phyloP scores from a whole-genome alignment of 306 rosid genomes.

The Biancaea sappan region DNA sequence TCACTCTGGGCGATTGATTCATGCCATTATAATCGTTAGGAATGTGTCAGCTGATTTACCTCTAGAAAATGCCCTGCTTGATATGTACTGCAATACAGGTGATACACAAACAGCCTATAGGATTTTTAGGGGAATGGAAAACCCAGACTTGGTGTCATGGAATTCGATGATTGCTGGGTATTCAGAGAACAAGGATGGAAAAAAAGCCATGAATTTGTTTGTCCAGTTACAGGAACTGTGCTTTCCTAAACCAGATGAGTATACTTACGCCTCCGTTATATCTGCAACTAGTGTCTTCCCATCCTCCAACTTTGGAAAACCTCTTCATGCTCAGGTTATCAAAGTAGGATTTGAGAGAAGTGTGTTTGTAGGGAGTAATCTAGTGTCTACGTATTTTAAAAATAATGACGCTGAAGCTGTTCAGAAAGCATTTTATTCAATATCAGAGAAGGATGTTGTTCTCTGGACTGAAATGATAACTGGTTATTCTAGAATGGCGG shows the following conservation, averaged over 20 bases:
- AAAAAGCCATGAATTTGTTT: constrained; percentile 63
- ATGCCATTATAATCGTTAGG: constrained; percentile 58
- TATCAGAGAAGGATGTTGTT: constrained; percentile 65
- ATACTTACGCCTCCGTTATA: constrained; percentile 68
- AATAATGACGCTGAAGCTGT: constrained; percentile 63
- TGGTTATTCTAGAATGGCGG: constrained; percentile 59
- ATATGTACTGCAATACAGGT: constrained; percentile 78
- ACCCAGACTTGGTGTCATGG: constrained; percentile 76
- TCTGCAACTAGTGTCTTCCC: constrained; percentile 50
- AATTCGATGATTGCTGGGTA: constrained; percentile 83
- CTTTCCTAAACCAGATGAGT: constrained; percentile 64
- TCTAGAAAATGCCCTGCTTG: constrained; percentile 73
- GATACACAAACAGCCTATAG: constrained; percentile 47
- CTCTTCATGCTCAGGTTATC: constrained; percentile 69
- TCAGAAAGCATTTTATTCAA: constrained; percentile 48
- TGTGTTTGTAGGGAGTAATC: constrained; percentile 70
- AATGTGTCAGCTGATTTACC: constrained; percentile 55
- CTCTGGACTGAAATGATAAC: constrained; percentile 90
- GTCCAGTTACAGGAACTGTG: constrained; percentile 41
- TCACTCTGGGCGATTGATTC: constrained; percentile 56
- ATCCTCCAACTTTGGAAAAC: constrained; percentile 52
- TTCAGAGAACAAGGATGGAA: constrained; percentile 61
- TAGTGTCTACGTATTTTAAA: constrained; percentile 77
- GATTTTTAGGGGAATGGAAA: constrained; percentile 54
- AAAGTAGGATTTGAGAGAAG: constrained; percentile 61